Base-by-base conservation (phyloP, 139 green algal genomes). In the Picochlorum costavermella region DNA sequence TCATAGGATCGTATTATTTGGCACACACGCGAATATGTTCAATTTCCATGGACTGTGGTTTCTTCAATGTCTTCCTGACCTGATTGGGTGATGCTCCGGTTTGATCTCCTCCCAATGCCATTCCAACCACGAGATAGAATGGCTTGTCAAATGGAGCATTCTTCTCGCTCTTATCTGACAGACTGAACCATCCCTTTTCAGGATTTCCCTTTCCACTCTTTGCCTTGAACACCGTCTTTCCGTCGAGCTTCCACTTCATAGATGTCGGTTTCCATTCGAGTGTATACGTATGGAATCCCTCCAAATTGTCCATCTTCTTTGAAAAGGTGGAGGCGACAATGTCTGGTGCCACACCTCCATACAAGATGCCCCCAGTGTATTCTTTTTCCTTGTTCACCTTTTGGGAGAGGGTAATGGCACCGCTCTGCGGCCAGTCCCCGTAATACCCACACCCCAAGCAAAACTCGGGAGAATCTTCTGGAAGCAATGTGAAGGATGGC, bases 121-220 rank as follows among this genome's bases (percentile, higher is more conserved):
- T 60, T 56, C 75, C 80, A 20, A 83, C 49, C 36, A 80, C 65
- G n/a, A 83, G 6, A 65, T 83, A 65, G 40, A 77, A 76, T 26
- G 69, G 74, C 55, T 64, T 28, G 56, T 81, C 72, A 57, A 80
- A 83, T 16, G 76, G 72, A 3, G 63, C 56, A 30, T 68, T 61
- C 25, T 29, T 29, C 12, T 28, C 25, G 12, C 12, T 20, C 12
- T 6, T 50, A 13, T 31, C 12, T 11, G 23, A 17, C n/a, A 17
- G 9, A 25, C 17, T 50, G 23, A 64, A 64, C 58, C 58, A 64
- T 29, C 58, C 58, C 12, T 23, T n/a, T 29, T 17, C 25, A 64
- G 17, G 12, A 17, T 20, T 31, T 17, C 40, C 58, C 25, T 59
- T 16, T 29, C 58, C 25, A 17, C 20, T 44, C 20, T 50, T 28